A percentile compares a stretch with the other conserved stretches of the same genome.
Conservation (phyloP, 345 rosid species). For the Toxicodendron radicans region DNA sequence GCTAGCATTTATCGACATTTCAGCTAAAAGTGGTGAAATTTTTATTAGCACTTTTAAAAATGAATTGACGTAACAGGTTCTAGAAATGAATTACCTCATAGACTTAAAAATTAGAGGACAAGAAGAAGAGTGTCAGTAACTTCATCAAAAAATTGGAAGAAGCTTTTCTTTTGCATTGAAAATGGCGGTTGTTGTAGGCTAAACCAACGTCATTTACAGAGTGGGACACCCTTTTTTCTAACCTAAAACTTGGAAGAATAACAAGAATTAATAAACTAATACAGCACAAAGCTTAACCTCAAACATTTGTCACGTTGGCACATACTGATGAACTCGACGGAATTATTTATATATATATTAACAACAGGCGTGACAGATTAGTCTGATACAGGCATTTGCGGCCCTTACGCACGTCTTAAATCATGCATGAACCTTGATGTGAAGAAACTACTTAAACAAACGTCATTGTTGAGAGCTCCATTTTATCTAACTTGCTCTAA, state of each 20-base stretch:
- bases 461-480: slow-evolving; percentile 50
- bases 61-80: slow-evolving; percentile 21
- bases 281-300: slow-evolving; percentile 7
- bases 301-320: slow-evolving; percentile 12
- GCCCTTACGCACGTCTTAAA: neutral
- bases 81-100: slow-evolving; percentile 12
- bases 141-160: neutral
- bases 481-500: slow-evolving; percentile 36
- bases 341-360: slow-evolving; percentile 5
- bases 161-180: neutral
- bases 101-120: neutral
- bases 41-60: slow-evolving; percentile 10
- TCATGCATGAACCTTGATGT: slow-evolving; percentile 28
- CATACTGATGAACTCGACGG: neutral
- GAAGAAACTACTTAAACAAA: slow-evolving; percentile 13
- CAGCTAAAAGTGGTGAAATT: slow-evolving; percentile 5
- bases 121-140: neutral
- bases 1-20: neutral
- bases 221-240: slow-evolving; percentile 14
- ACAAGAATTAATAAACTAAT: neutral
- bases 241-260: slow-evolving; percentile 15
- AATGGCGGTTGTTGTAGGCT: neutral
- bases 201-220: slow-evolving; percentile 8
- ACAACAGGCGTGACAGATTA: slow-evolving; percentile 1
- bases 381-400: neutral